Conservation (phyloP, 2,329 filamentous ascomycete species). For the Paracoccidioides lutzii region DNA sequence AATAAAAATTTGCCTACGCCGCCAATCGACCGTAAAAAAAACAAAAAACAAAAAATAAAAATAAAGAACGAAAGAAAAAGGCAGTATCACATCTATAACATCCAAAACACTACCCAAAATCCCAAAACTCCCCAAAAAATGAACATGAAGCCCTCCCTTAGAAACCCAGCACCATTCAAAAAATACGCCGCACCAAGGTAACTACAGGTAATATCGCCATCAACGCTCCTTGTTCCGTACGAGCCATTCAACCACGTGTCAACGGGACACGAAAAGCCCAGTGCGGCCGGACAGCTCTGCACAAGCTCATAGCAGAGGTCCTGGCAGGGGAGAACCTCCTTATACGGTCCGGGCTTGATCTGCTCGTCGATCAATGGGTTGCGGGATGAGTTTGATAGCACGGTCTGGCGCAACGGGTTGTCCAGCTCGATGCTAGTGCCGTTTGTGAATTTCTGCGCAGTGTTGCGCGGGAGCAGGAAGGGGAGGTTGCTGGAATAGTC, state of each 20-base stretch:
- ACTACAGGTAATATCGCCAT: slow-evolving; percentile 42
- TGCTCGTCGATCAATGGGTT: slow-evolving; percentile 58
- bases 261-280: slow-evolving; percentile 64
- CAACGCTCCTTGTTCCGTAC: slow-evolving; percentile 35
- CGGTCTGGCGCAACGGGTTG: slow-evolving; percentile 19
- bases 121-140: background rate
- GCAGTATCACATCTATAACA: background rate
- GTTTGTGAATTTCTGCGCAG: slow-evolving; percentile 57
- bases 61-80: background rate
- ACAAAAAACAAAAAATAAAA: background rate
- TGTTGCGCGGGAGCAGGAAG: slow-evolving; percentile 57
- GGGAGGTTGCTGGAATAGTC: slow-evolving; percentile 53
- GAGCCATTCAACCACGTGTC: slow-evolving; percentile 36
- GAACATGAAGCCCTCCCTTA: slow-evolving; percentile 2
- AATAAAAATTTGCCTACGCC: background rate
- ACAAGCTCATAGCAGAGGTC: slow-evolving; percentile 80
- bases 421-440: slow-evolving; percentile 32
- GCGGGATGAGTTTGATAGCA: slow-evolving; percentile 46
- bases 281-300: slow-evolving; percentile 63
- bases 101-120: slow-evolving; percentile 9
- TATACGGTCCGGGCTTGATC: slow-evolving; percentile 78
- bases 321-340: slow-evolving; percentile 78
- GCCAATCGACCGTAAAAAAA: background rate
- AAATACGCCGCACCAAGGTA: slow-evolving; percentile 48
- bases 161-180: slow-evolving; percentile 25